A percentile compares a stretch with the other conserved stretches of the same genome.
These are phyloP conservation scores for Cantharellus anzutake DNA, from an alignment of 768 basidiomycete genomes.

Conservation along the genomic window DNA sequence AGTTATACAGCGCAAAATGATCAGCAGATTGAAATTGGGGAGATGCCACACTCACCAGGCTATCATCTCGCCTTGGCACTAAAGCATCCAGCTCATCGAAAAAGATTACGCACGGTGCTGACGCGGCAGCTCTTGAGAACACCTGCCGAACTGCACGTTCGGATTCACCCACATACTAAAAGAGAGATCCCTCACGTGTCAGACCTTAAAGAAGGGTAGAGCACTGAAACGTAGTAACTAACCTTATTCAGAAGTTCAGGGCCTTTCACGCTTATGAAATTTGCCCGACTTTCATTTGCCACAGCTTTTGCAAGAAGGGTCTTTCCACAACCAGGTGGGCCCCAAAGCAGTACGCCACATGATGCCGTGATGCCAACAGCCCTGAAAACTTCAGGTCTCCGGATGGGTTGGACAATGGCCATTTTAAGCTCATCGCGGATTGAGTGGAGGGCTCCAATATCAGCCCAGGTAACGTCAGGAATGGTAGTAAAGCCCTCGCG, in stretches of 20 bases:
- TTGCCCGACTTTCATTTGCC: slow-evolving; percentile 86
- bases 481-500: slow-evolving; percentile 97
- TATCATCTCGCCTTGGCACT: slow-evolving; percentile 79
- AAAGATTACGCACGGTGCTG: slow-evolving; percentile 87
- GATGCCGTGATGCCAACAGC: slow-evolving; percentile 79
- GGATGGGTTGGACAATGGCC: slow-evolving; percentile 93
- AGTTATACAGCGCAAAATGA: background rate
- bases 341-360: slow-evolving; percentile 94
- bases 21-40: slow-evolving; percentile 2
- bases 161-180: slow-evolving; percentile 90
- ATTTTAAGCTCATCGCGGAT: slow-evolving; percentile 87
- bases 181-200: background rate
- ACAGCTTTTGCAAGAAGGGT: slow-evolving; percentile 96
- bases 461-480: slow-evolving; percentile 87
- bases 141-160: slow-evolving; percentile 89
- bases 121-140: slow-evolving; percentile 83
- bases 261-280: slow-evolving; percentile 96
- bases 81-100: slow-evolving; percentile 90
- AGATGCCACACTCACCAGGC: slow-evolving; percentile 34
- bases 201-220: background rate
- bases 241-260: slow-evolving; percentile 96
- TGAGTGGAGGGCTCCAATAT: slow-evolving; percentile 77
- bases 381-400: slow-evolving; percentile 71
- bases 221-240: slow-evolving; percentile 8
- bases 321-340: slow-evolving; percentile 96